phyloP scores from a whole-genome alignment of 225 moss, liverwort and hornwort species.

The Physcomitrellopsis africana region DNA sequence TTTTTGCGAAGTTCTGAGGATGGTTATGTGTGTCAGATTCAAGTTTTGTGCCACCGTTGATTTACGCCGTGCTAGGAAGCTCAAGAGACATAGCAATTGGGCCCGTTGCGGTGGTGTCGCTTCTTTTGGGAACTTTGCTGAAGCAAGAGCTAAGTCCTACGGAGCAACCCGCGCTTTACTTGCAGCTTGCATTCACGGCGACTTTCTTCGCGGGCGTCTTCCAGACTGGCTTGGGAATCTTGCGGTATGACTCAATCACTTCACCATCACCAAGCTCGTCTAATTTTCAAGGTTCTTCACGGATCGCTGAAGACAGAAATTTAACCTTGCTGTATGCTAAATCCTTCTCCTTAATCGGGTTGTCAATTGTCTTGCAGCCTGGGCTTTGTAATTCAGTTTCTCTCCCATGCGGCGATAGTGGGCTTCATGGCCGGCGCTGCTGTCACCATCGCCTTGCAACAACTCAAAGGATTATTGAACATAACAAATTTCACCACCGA shows the following conservation, averaged over 20 bases:
- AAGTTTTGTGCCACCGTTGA: conserved; percentile 73
- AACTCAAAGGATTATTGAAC: conserved; percentile 74
- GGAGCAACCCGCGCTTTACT: conserved; percentile 25
- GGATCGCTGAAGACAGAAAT: too few relatives aligned
- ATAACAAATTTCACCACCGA: conserved; percentile 68
- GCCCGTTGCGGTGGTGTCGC: conserved; percentile 77
- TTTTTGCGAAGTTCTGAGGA: too few relatives aligned
- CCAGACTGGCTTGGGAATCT: conserved; percentile 61
- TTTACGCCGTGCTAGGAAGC: conserved; percentile 66
- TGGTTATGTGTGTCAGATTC: conserved; percentile 48
- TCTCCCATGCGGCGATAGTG: conserved; percentile 83
- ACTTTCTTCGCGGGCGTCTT: conserved; percentile 75
- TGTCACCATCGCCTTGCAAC: conserved; percentile 77
- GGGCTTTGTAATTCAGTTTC: conserved; percentile 83
- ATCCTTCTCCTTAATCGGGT: too few relatives aligned
- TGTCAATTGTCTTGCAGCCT: conserved; percentile 41
- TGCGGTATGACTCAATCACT: conserved; percentile 36
- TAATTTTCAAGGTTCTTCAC: too few relatives aligned
- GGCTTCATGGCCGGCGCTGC: conserved; percentile 98
- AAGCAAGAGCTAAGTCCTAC: conserved; percentile 31
- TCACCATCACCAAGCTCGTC: too few relatives aligned
- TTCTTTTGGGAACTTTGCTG: conserved; percentile 62
- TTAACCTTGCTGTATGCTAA: too few relatives aligned
- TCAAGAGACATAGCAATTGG: conserved; percentile 75
- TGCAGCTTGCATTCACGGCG: conserved; percentile 57